These are phyloP conservation scores for Rhodosporidiobolus odoratus DNA, from an alignment of 768 basidiomycete genomes.

Conservation along the genomic window DNA sequence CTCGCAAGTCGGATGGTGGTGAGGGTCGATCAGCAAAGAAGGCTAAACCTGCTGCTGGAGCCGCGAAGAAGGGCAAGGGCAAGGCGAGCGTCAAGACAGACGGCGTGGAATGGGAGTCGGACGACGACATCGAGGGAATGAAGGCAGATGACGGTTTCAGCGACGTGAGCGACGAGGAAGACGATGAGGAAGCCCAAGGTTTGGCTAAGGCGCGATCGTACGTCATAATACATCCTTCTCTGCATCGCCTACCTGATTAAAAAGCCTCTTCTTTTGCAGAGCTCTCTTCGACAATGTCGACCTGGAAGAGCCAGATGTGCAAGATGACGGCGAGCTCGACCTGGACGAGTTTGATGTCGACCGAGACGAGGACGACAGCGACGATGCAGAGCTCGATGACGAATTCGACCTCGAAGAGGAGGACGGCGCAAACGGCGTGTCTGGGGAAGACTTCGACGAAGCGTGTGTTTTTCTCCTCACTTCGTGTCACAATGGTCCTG, in stretches of 20 bases:
- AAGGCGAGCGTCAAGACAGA: conserved; percentile 1
- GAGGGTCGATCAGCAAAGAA: background rate
- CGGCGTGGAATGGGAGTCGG: conserved; percentile 22
- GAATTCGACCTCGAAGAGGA: conserved; percentile 44
- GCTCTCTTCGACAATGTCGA: conserved; percentile 41
- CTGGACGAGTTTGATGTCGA: conserved; percentile 22
- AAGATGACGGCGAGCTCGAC: conserved; percentile 13
- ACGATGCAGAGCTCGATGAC: conserved; percentile 38
- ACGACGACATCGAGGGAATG: conserved; percentile 31
- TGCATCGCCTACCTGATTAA: background rate
- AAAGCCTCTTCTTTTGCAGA: background rate
- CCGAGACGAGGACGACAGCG: conserved; percentile 17
- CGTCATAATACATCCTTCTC: conserved; percentile 33
- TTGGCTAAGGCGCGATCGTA: conserved; percentile 47
- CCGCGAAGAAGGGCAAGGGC: conserved; percentile 2
- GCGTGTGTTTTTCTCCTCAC: conserved; percentile 1
- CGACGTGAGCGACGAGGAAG: conserved; percentile 53
- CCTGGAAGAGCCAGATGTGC: conserved; percentile 31
- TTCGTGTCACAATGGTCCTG: background rate
- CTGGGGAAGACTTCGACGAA: conserved; percentile 31
- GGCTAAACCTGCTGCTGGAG: background rate
- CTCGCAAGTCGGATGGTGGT: background rate
- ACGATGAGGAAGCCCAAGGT: conserved; percentile 53
- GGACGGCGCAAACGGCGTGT: conserved; percentile 29
- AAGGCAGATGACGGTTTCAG: conserved; percentile 51